A percentile compares a stretch with the other conserved stretches of the same genome.
phyloP scores from a whole-genome alignment of 192 early-diverging fungal species.

The Backusella psychrophila region DNA sequence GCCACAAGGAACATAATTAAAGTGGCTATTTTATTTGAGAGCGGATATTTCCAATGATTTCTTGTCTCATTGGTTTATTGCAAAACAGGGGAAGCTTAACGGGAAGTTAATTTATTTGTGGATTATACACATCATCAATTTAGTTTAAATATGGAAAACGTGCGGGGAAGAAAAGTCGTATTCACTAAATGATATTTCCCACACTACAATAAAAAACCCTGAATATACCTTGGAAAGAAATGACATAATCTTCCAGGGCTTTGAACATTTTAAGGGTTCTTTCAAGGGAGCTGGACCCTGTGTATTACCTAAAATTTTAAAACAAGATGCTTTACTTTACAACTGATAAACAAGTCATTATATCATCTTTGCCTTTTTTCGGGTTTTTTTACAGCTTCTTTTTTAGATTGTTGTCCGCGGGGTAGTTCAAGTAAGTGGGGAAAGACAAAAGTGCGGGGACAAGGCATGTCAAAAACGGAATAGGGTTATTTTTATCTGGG shows the following conservation, averaged over 20 bases:
- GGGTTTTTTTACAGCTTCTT: neutral
- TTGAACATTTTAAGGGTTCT: neutral
- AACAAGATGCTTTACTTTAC: neutral
- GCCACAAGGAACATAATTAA: neutral
- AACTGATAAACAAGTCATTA: neutral
- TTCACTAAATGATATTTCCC: neutral
- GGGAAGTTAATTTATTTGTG: neutral
- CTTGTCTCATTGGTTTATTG: neutral
- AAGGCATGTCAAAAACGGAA: neutral
- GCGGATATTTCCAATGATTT: too few species aligned
- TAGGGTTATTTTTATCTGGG: neutral
- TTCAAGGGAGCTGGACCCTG: constrained; percentile 1
- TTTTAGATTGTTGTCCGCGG: neutral
- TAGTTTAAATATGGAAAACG: neutral
- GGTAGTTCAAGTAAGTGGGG: neutral
- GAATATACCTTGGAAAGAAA: neutral
- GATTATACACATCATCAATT: neutral
- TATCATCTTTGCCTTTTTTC: neutral
- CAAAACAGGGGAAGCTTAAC: neutral
- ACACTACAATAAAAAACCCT: neutral
- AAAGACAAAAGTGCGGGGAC: neutral
- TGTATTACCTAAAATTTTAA: neutral
- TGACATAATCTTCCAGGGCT: neutral
- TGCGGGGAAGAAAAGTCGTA: neutral
- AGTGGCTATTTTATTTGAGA: too few species aligned